Evolutionary conservation across 169 alveolate genomes (phyloP), one percentile per base, ranked within the genome.

Genomic region (Eimeria falciformis): DNA sequence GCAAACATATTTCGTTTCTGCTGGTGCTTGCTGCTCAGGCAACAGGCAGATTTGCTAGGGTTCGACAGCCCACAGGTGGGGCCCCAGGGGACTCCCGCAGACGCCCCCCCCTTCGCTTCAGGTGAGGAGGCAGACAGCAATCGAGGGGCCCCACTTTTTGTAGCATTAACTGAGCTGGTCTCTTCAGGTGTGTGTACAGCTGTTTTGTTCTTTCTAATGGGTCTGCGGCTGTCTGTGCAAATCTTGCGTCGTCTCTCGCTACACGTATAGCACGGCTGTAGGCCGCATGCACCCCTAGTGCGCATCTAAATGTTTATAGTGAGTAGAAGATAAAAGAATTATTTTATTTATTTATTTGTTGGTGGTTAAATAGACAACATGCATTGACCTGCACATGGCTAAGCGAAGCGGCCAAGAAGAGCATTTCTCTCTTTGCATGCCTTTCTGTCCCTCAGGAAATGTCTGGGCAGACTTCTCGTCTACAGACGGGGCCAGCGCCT

Each of bases 31-130:
- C 37, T 68, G 25, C 46, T 68, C 86, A 77, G 86, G 58, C 86
- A 77, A 53, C 86, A 77, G 69, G 86, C 86, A 25, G 86, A 77
- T 17, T 23, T 77, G 43, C 86, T 77, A 23, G 86, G 86, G 14
- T 77, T 77, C 58, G 86, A 77, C 86, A 77, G 86, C 45, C 86
- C 86, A 11, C 86, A 65, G 1, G 11, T 77, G 7, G 69, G 23
- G 37, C 65, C 17, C 47, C 86, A 45, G 69, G 69, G 29, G 69
- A 53, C 68, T 18, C 68, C 86, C 14, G 65, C 40, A 17, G 85
- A 6, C n/a, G 55, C 85, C 56, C 33, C 68, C 12, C 68, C 86
- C 68, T 77, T 77, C 46, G 86, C 86, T 45, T 77, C 86, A 46
- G 86, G 86, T 77, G 23, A 43, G 3, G 62, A 7, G n/a, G n/a